These are phyloP conservation scores for Cercospora brassicicola DNA, from an alignment of 2,329 filamentous ascomycete genomes.

Conservation along the genomic window DNA sequence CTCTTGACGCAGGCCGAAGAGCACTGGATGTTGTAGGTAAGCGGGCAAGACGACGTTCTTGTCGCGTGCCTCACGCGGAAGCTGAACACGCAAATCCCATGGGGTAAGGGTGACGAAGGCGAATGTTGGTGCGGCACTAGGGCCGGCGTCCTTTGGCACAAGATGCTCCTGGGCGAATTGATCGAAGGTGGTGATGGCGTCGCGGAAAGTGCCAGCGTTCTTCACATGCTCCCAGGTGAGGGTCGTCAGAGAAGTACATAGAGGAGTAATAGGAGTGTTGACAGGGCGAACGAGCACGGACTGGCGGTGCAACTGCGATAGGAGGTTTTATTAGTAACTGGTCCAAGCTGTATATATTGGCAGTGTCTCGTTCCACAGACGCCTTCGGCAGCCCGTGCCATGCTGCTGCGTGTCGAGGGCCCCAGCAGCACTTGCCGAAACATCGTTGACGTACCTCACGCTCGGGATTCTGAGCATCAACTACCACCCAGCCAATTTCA, in stretches of 20 bases:
- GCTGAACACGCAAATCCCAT: constrained; percentile 96
- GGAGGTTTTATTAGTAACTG: constrained; percentile 29
- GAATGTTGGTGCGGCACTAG: constrained; percentile 62
- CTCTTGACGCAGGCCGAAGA: constrained; percentile 94
- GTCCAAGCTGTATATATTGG: constrained; percentile 23
- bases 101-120: constrained; percentile 98
- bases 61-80: constrained; percentile 94
- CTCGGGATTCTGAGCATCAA: constrained; percentile 37
- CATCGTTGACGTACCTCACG: constrained; percentile 36
- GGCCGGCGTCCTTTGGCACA: constrained; percentile 73
- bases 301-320: constrained; percentile 78
- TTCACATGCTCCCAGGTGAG: constrained; percentile 99
- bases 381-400: constrained; percentile 17
- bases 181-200: constrained; percentile 94
- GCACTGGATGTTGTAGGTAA: constrained; percentile 95
- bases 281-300: constrained; percentile 96
- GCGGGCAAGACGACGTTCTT: constrained; percentile 95
- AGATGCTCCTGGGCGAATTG: constrained; percentile 90
- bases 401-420: constrained; percentile 2
- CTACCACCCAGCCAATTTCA: constrained; percentile 94
- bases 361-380: constrained; percentile 30
- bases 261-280: constrained; percentile 96
- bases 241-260: constrained; percentile 97
- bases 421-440: constrained; percentile 1
- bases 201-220: constrained; percentile 93